These are phyloP conservation scores for Eucalyptus cloeziana DNA, from an alignment of 345 rosid species.

Conservation along the genomic window DNA sequence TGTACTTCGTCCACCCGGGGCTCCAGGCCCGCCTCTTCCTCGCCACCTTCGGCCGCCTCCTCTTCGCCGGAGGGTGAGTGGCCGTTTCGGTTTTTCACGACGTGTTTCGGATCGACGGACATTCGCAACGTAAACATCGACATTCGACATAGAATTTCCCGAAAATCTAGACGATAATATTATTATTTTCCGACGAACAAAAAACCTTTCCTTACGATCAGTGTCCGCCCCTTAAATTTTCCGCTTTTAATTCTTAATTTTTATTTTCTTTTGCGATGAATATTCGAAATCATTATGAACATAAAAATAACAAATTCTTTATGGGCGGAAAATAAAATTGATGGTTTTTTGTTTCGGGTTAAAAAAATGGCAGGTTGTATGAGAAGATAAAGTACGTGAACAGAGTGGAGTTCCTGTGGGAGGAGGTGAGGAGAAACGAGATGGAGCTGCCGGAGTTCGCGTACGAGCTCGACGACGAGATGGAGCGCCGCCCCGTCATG, in stretches of 20 bases:
- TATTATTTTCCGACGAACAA: not conserved
- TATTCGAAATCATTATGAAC: not conserved
- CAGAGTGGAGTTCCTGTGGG: conserved; percentile 54
- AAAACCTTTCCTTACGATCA: not conserved
- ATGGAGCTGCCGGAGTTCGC: conserved; percentile 49
- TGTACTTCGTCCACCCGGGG: conserved; percentile 56
- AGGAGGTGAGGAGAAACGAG: conserved; percentile 52
- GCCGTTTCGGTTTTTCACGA: not conserved
- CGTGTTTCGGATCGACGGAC: not conserved
- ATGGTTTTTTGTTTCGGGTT: not conserved
- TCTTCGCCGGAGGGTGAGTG: conserved; percentile 44
- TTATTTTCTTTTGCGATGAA: not conserved
- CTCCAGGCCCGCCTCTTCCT: conserved; percentile 44
- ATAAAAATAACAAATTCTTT: not conserved
- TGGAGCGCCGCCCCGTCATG: conserved; percentile 27
- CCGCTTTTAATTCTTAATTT: not conserved
- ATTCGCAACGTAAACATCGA: not conserved
- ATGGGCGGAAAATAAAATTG: not conserved
- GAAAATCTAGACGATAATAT: not conserved
- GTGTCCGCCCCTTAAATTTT: not conserved
- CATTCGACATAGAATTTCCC: not conserved
- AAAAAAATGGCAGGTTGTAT: conserved; percentile 23
- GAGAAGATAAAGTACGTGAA: conserved; percentile 36
- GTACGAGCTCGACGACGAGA: conserved; percentile 39
- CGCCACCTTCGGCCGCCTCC: conserved; percentile 51